phyloP scores from a whole-genome alignment of 2,329 filamentous ascomycete genomes.

The Fusarium mundagurra region DNA sequence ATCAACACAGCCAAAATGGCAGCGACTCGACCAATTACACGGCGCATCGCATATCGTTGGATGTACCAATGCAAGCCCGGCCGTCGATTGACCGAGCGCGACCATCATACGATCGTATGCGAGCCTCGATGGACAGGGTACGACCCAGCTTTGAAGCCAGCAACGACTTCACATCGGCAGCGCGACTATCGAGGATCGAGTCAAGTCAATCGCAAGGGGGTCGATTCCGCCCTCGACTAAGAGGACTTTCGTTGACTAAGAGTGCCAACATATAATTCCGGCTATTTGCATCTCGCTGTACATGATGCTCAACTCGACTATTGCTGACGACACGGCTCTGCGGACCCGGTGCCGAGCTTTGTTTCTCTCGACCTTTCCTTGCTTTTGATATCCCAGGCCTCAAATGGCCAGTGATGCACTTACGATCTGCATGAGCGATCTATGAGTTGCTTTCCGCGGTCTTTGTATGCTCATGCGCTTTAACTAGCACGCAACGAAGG shows the following conservation, averaged over 20 bases:
- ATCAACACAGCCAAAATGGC: conserved; percentile 84
- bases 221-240: conserved; percentile 51
- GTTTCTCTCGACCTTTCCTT: conserved; percentile 39
- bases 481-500: conserved; percentile 35
- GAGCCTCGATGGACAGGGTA: conserved; percentile 86
- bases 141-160: conserved; percentile 86
- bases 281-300: conserved; percentile 41
- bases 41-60: conserved; percentile 69
- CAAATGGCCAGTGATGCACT: conserved; percentile 47
- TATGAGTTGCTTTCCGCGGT: conserved; percentile 49
- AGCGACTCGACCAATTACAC: conserved; percentile 96
- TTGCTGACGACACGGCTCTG: conserved; percentile 17
- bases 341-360: conserved; percentile 37
- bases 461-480: conserved; percentile 27
- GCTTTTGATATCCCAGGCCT: conserved; percentile 52
- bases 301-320: conserved; percentile 40
- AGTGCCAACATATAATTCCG: conserved; percentile 50
- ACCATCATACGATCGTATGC: conserved; percentile 88
- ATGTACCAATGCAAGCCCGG: conserved; percentile 55
- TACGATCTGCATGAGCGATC: conserved; percentile 63
- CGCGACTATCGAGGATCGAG: conserved; percentile 84
- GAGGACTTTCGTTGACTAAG: conserved; percentile 56
- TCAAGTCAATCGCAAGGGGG: conserved; percentile 66
- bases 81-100: conserved; percentile 74
- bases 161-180: conserved; percentile 91